Evolutionary conservation across 2,329 filamentous ascomycete species (phyloP).

Genomic region (Meredithiella fracta): DNA sequence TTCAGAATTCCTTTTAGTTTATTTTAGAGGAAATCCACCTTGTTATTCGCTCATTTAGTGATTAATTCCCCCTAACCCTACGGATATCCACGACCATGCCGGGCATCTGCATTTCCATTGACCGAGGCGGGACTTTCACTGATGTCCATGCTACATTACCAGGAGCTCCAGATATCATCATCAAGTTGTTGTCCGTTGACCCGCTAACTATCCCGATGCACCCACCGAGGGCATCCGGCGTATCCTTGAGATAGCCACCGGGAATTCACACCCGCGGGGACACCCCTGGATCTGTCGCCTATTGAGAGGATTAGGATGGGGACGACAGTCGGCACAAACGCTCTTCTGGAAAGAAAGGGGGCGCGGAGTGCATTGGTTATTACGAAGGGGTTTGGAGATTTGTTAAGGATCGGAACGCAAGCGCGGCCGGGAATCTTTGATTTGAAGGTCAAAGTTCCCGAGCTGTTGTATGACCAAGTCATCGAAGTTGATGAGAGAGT

Average conservation of each 20-base stretch:
- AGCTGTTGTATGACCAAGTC: slow-evolving; percentile 70
- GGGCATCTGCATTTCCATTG: slow-evolving; percentile 60
- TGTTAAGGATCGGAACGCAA: slow-evolving; percentile 79
- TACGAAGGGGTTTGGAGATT: slow-evolving; percentile 77
- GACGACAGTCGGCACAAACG: slow-evolving; percentile 87
- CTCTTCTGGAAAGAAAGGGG: slow-evolving; percentile 75
- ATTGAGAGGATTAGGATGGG: slow-evolving; percentile 94
- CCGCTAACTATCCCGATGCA: slow-evolving; percentile 83
- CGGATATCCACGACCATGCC: not conserved
- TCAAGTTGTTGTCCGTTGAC: slow-evolving; percentile 81
- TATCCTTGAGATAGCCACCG: slow-evolving; percentile 62
- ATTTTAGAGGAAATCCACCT: no score
- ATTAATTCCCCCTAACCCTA: no score
- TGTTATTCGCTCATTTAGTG: no score
- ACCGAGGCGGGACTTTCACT: slow-evolving; percentile 77
- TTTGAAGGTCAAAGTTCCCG: slow-evolving; percentile 69
- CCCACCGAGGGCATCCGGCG: slow-evolving; percentile 82
- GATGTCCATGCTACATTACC: slow-evolving; percentile 76
- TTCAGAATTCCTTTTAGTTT: no score
- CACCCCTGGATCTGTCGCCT: slow-evolving; percentile 62
- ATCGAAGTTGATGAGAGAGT: slow-evolving; percentile 86
- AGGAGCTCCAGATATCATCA: slow-evolving; percentile 56
- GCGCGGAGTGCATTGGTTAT: slow-evolving; percentile 78
- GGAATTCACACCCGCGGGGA: slow-evolving; percentile 61
- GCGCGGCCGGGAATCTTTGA: slow-evolving; percentile 82